Evolutionary conservation across 306 rosid genomes (phyloP).

Genomic region (Biancaea sappan): DNA sequence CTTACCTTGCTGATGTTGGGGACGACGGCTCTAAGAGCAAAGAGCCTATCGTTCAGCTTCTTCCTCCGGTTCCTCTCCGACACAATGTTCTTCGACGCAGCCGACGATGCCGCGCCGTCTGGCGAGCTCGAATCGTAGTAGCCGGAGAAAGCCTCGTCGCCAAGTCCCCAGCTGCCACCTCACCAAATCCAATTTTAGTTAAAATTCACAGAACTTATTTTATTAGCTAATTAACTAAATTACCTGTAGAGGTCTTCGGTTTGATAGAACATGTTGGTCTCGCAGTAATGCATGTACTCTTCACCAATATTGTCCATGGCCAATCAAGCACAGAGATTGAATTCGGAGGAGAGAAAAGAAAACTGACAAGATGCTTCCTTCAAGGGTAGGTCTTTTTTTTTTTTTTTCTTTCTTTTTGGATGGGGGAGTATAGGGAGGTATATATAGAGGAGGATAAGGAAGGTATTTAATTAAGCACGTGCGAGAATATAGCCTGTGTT

Average conservation of each 20-base stretch:
- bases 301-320: constrained; percentile 71
- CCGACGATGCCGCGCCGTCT: constrained; percentile 82
- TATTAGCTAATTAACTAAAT: background rate
- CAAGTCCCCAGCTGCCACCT: constrained; percentile 65
- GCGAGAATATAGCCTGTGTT: background rate
- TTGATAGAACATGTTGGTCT: constrained; percentile 69
- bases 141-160: constrained; percentile 74
- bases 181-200: background rate
- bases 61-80: constrained; percentile 93
- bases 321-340: background rate
- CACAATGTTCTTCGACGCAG: constrained; percentile 83
- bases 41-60: constrained; percentile 90
- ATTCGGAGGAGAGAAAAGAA: background rate
- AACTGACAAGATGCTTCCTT: background rate
- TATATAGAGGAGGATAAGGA: background rate
- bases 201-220: too few relatives aligned
- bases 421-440: background rate
- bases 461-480: constrained; percentile 34
- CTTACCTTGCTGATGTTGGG: constrained; percentile 92
- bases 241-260: constrained; percentile 81
- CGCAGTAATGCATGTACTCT: constrained; percentile 74
- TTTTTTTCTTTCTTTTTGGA: background rate
- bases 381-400: background rate
- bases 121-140: constrained; percentile 94
- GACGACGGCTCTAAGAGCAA: constrained; percentile 92